These are phyloP conservation scores for Termitomyces sp. DNA, from an alignment of 1,284 basidiomycete genomes.

Conservation along the genomic window DNA sequence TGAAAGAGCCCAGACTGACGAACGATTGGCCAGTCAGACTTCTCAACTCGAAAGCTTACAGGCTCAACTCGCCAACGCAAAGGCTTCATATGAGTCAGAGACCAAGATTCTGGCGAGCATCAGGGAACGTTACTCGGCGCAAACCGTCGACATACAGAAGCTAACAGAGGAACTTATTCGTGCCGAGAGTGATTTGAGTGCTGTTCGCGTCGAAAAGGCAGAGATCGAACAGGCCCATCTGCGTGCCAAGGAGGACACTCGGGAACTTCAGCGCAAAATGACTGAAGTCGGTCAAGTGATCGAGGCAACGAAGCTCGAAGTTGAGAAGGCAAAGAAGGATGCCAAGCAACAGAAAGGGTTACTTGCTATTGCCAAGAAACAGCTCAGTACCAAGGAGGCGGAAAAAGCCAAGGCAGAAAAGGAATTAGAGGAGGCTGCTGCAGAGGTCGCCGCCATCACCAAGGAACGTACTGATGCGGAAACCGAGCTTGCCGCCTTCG, in stretches of 20 bases:
- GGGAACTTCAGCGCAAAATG: slow-evolving; percentile 83
- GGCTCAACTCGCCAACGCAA: slow-evolving; percentile 71
- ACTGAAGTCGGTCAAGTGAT: slow-evolving; percentile 76
- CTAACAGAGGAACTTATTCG: slow-evolving; percentile 79
- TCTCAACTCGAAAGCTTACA: slow-evolving; percentile 69
- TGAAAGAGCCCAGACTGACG: slow-evolving; percentile 57
- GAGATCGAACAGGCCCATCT: slow-evolving; percentile 88
- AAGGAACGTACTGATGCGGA: slow-evolving; percentile 59
- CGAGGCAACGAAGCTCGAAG: slow-evolving; percentile 63
- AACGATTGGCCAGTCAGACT: slow-evolving; percentile 56
- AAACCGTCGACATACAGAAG: slow-evolving; percentile 73
- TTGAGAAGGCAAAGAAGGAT: slow-evolving; percentile 91
- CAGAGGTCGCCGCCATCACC: slow-evolving; percentile 47
- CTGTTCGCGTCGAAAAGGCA: slow-evolving; percentile 83
- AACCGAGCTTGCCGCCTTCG: slow-evolving; percentile 39
- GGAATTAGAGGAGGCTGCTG: slow-evolving; percentile 64
- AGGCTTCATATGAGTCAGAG: slow-evolving; percentile 84
- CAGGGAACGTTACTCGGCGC: slow-evolving; percentile 67
- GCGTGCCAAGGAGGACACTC: slow-evolving; percentile 91
- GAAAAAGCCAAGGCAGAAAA: slow-evolving; percentile 69
- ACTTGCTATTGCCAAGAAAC: slow-evolving; percentile 92
- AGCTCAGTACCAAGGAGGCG: slow-evolving; percentile 80
- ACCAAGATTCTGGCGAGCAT: slow-evolving; percentile 70
- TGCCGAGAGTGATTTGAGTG: slow-evolving; percentile 90
- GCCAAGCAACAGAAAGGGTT: slow-evolving; percentile 95